Evolutionary conservation across 2,329 filamentous ascomycete species (phyloP).

Genomic region (Cladosporium sp.): DNA sequence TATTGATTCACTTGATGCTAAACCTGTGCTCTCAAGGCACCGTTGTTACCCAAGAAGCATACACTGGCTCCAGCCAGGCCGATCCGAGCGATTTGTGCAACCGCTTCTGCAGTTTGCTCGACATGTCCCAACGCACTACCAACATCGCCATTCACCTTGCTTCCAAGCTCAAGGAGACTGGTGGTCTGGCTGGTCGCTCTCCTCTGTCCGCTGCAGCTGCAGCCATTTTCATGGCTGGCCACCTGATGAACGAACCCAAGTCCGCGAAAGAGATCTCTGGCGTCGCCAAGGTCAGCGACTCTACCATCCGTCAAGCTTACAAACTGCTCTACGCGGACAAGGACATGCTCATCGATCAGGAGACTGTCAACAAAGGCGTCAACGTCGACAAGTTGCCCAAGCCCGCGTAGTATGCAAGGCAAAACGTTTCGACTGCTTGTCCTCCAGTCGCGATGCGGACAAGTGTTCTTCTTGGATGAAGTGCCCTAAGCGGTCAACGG

Average conservation of each 20-base stretch:
- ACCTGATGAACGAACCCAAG: slow-evolving; percentile 75
- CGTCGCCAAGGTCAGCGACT: slow-evolving; percentile 88
- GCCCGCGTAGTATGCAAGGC: slow-evolving; percentile 24
- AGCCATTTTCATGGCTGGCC: slow-evolving; percentile 93
- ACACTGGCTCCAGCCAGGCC: slow-evolving; percentile 27
- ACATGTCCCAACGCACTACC: slow-evolving; percentile 69
- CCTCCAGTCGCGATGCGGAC: not conserved
- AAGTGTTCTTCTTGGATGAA: too few relatives aligned
- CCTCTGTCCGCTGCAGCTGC: slow-evolving; percentile 91
- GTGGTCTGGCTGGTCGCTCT: slow-evolving; percentile 84
- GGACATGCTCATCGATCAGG: slow-evolving; percentile 68
- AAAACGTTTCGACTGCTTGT: not conserved
- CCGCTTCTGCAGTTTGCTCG: slow-evolving; percentile 83
- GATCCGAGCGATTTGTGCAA: slow-evolving; percentile 60
- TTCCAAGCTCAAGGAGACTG: slow-evolving; percentile 69
- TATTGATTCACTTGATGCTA: slow-evolving; percentile 14
- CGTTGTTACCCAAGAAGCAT: slow-evolving; percentile 25
- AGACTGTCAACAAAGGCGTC: slow-evolving; percentile 70
- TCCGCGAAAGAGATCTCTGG: slow-evolving; percentile 80
- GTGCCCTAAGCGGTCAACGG: not conserved
- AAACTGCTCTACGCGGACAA: slow-evolving; percentile 75
- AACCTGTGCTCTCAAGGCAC: slow-evolving; percentile 20
- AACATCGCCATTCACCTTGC: slow-evolving; percentile 78
- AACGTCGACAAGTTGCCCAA: slow-evolving; percentile 67
- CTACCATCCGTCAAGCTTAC: slow-evolving; percentile 94